Base-by-base conservation (phyloP, 495 filamentous ascomycete species). In the Penicillium antarcticum region DNA sequence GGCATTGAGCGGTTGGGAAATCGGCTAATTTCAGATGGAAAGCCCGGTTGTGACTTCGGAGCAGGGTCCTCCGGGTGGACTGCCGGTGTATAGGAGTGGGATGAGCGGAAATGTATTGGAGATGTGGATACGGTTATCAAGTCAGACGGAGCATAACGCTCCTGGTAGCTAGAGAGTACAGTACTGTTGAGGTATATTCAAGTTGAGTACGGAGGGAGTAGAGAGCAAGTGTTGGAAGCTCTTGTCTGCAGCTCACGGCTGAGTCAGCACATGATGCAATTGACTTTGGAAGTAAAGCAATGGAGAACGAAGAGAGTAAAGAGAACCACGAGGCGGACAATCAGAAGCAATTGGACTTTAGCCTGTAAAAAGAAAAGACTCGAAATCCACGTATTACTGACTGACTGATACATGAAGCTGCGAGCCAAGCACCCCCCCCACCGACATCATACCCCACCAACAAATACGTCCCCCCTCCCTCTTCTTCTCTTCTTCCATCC, bases 361-460 rank as follows among this genome's bases (percentile, higher is more conserved):
- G 26, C 11, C 36, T 40, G 7, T 49, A 32, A 14, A 39, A 0
- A 10, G 37, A 21, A 1, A 9, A 18, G 9, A 18, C n/a, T 21
- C 16, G 6, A 10, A 39, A 10, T 17, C 13, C 5, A 18, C 14
- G 36, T 19, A 39, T 17, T 41, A 41, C 19, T n/a, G n/a, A n/a
- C n/a, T n/a, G 17, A 24, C 17, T 42, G 43, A 19, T 45, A 50
- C 46, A 41, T 47, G 13, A 12, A 16, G 45, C 39, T 42, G 29
- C 35, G 48, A 32, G 41, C 36, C 31, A 31, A 37, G 24, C 3
- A 36, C 34, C 57, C 63, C 63, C 63, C 64, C 63, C 55, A 55
- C 50, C 52, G 62, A 65, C 65, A 68, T 68, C 65, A 70, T 70
- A 51, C 55, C 60, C 56, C 61, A 66, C 68, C 67, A 67, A 70